These are phyloP conservation scores for Didymella keratinophila DNA, from an alignment of 2,329 filamentous ascomycete genomes.

Conservation along the genomic window DNA sequence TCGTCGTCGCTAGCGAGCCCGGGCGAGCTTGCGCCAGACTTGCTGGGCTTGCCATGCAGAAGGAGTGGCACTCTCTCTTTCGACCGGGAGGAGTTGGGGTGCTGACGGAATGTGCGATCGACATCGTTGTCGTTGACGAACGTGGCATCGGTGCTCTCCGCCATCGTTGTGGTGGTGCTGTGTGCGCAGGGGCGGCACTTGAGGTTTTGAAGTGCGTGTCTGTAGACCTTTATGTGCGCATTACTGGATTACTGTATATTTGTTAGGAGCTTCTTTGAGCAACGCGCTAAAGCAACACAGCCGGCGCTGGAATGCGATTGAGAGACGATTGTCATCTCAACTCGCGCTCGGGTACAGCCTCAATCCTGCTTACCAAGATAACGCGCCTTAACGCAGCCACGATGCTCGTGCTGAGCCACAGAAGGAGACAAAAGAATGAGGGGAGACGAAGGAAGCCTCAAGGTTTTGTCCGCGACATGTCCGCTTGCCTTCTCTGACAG, in stretches of 20 bases:
- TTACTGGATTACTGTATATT: slow-evolving; percentile 18
- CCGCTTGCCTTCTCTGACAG: slow-evolving; percentile 15
- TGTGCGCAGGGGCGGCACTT: neutral
- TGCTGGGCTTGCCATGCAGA: slow-evolving; percentile 19
- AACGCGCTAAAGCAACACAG: neutral
- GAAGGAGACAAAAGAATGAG: neutral
- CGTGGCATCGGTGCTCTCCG: slow-evolving; percentile 36
- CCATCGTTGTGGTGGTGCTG: slow-evolving; percentile 23
- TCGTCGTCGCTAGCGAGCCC: slow-evolving; percentile 32
- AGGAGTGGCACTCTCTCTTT: slow-evolving; percentile 23
- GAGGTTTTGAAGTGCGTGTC: slow-evolving; percentile 5
- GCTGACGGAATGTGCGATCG: slow-evolving; percentile 35
- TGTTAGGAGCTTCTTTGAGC: slow-evolving; percentile 3
- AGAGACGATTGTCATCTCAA: slow-evolving; percentile 8
- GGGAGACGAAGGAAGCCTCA: neutral
- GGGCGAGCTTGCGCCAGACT: slow-evolving; percentile 27
- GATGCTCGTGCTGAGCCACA: neutral
- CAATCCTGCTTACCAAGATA: slow-evolving; percentile 35
- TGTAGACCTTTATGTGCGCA: slow-evolving; percentile 26
- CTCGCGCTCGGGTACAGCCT: slow-evolving; percentile 21
- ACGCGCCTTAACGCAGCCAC: slow-evolving; percentile 6
- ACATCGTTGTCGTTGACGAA: slow-evolving; percentile 43
- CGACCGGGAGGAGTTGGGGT: slow-evolving; percentile 20
- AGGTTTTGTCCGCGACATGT: slow-evolving; percentile 29
- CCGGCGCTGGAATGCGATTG: neutral